Conservation (phyloP, 139 green algal species). For the Eudorina sp. region DNA sequence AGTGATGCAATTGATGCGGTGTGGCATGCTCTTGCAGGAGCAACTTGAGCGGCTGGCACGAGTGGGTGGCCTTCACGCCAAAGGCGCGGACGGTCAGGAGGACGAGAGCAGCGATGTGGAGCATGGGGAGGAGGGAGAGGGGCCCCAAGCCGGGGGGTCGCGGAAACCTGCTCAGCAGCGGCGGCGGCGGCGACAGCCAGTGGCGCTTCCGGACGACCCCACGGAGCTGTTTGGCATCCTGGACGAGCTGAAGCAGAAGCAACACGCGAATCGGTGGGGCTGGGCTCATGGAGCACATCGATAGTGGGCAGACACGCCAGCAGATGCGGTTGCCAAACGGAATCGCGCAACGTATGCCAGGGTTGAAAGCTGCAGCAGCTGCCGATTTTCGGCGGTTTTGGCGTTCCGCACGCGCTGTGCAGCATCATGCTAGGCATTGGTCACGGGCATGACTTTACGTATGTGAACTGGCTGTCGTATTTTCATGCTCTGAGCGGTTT, state of each 20-base stretch:
- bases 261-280: constrained; percentile 32
- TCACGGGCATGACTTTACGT: neutral
- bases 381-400: no score
- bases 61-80: neutral
- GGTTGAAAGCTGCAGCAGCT: no score
- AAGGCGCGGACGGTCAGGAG: neutral
- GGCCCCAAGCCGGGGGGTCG: no score
- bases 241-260: constrained; percentile 22
- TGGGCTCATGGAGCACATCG: neutral
- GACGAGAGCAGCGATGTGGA: neutral
- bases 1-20: no score
- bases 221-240: neutral
- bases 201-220: neutral
- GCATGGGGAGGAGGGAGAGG: neutral
- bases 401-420: no score
- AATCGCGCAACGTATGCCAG: no score
- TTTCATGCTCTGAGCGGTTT: neutral
- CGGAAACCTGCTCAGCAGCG: neutral
- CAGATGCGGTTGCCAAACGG: no score
- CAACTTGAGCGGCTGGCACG: constrained; percentile 19
- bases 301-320: no score
- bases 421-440: neutral
- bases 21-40: neutral
- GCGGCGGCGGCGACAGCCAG: neutral
- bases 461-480: neutral